phyloP scores from a whole-genome alignment of 345 rosid species.

The Citrus reticulata region DNA sequence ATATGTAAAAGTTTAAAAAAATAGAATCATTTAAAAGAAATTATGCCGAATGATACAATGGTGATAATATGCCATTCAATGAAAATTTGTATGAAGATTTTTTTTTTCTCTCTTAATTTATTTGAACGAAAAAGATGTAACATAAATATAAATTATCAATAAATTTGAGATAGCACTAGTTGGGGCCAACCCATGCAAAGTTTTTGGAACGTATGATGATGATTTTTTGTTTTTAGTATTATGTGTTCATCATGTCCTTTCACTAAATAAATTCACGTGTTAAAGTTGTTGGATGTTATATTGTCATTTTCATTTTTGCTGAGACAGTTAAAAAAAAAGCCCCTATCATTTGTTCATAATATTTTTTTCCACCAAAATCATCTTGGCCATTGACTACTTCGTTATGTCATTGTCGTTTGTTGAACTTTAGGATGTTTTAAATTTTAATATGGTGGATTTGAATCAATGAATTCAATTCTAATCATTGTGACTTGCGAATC shows the following conservation, averaged over 20 bases:
- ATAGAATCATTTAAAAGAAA: no score
- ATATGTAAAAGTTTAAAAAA: no score
- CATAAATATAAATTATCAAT: background rate
- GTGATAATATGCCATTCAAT: no score
- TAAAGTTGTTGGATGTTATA: background rate
- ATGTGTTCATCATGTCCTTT: background rate
- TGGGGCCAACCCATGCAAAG: background rate
- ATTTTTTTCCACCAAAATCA: background rate
- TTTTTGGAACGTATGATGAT: background rate
- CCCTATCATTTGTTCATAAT: background rate
- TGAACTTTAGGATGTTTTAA: no score
- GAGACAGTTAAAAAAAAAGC: background rate
- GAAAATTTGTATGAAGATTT: no score
- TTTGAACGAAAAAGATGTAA: no score
- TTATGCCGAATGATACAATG: no score
- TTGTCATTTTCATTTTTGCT: background rate
- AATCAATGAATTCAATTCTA: no score
- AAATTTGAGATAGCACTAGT: background rate
- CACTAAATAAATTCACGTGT: background rate
- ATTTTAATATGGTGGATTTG: no score
- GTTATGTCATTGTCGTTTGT: background rate
- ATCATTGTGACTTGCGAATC: no score
- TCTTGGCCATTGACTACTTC: background rate
- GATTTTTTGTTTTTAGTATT: background rate
- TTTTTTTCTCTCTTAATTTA: no score